Evolutionary conservation across 2,329 filamentous ascomycete genomes (phyloP), one percentile per base, ranked within the genome.

Genomic region (Chrysoporthe austroafricana): DNA sequence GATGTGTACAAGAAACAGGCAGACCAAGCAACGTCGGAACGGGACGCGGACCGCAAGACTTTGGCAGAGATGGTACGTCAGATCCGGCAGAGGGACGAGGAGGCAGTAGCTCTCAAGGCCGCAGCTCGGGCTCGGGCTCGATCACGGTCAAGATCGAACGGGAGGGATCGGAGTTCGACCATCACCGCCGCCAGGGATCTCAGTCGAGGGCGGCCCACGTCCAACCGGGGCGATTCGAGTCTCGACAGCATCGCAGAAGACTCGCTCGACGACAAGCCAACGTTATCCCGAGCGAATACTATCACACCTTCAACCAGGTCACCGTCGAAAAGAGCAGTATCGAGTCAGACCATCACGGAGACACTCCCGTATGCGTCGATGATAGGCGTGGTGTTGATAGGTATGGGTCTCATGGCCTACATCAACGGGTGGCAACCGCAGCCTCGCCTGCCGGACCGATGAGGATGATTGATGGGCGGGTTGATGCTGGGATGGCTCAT

Each of bases 31-130:
- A 95, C 98, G 76, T 82, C 86, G 9, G 94, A 97, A 73, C 87
- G 90, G 58, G 88, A 90, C 65, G 84, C 87, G 54, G 88, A 90
- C 64, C 89, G 91, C 65, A 90, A 91, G 77, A 91, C 90, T 1
- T 80, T 99, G 57, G 90, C 91, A 1, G 92, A 97, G 76, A 96
- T 98, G 93, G 90, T 97, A 14, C 84, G 92, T 73, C 90, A 91
- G 72, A 91, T 97, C 66, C 88, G 94, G 64, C 85, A 83, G 73
- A 74, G 76, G 4, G 89, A 94, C 72, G 88, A 89, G 72, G 87
- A 86, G 71, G 84, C 82, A 42, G 79, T 78, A 43, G 81, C 78
- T n/a, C 63, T 70, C 32, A 68, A 68, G 36, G 66, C 68, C 7
- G 68, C 65, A 50, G 65, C 68, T 26, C 58, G 46, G 43, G 79